These are phyloP conservation scores for Trypanosoma scelopori DNA, from an alignment of 208 protist species.

Conservation along the genomic window DNA sequence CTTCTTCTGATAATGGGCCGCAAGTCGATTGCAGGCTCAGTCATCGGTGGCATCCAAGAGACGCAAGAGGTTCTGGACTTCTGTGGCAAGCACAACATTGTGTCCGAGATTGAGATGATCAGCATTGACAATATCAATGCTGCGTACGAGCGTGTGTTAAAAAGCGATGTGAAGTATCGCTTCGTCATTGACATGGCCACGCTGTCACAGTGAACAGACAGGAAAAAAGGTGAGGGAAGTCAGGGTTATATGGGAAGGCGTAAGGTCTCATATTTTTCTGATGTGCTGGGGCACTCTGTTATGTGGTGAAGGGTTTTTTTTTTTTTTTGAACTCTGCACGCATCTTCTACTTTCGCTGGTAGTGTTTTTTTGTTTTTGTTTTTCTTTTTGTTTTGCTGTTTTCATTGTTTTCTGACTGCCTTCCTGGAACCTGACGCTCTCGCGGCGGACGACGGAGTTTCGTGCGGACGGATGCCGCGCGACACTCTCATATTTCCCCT, in stretches of 20 bases:
- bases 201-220: constrained; percentile 30
- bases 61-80: constrained; percentile 89
- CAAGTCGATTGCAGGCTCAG: constrained; percentile 41
- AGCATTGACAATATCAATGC: constrained; percentile 67
- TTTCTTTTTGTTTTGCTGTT: too few species aligned
- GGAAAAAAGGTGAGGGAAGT: neutral
- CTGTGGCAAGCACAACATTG: constrained; percentile 69
- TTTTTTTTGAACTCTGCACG: neutral
- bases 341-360: too few species aligned
- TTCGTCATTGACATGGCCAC: constrained; percentile 77
- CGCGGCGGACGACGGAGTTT: too few species aligned
- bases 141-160: constrained; percentile 64
- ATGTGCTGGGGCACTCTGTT: too few species aligned
- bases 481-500: too few species aligned
- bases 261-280: neutral
- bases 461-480: too few species aligned
- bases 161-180: constrained; percentile 71
- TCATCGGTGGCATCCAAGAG: constrained; percentile 67
- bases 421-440: too few species aligned
- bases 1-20: constrained; percentile 29
- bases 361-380: too few species aligned
- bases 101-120: constrained; percentile 64
- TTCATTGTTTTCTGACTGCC: too few species aligned
- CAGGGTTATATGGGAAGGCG: neutral
- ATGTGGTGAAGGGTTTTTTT: neutral